Base-by-base conservation (phyloP, 108 stramenopile genomes). In the Pelagomonas calceolata region DNA sequence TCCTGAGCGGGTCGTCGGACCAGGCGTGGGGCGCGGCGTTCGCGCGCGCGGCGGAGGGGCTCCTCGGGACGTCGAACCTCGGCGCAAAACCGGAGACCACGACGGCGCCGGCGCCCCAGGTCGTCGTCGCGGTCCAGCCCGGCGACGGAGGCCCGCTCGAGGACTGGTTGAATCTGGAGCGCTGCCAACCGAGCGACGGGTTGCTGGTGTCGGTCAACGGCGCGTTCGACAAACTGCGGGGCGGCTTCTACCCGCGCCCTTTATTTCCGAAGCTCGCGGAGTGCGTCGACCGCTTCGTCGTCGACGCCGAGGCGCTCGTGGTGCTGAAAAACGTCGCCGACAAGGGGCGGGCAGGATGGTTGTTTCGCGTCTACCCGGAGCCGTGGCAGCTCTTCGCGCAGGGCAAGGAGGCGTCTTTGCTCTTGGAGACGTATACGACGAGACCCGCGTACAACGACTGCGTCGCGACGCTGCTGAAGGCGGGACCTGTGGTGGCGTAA, bases 111-210 rank as follows among this genome's bases (percentile, higher is more conserved):
- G 32, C 69, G 30, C 69, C 69, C 44, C 4, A 3, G 33, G 45
- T 63, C 30, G 75, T 79, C 64, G 65, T 92, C 30, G 83, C 85
- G 14, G 84, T 89, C 65, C 92, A 92, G 76, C 92, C 92, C 0
- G 92, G 92, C 4, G 88, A 92, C 74, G 90, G 90, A 30, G 89
- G 92, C 10, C 92, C 92, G 3, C 88, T 92, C 15, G 92, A 92
- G 71, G 92, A 92, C 78, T 92, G 92, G 92, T 81, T 89, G 68
- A 92, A 92, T 72, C 82, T 86, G 44, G 86, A 89, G 70, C 46
- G 46, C 71, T 37, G 45, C 69, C 3, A 36, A 34, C 12, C 36
- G 75, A 36, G 34, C 4, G 60, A 68, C 15, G 68, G 77, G 10
- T 70, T 79, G 4, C 80, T 86, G 18, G 81, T 85, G 16, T 75